Evolutionary conservation across 495 filamentous ascomycete species (phyloP).

Genomic region (Chaetomium cochliodes): DNA sequence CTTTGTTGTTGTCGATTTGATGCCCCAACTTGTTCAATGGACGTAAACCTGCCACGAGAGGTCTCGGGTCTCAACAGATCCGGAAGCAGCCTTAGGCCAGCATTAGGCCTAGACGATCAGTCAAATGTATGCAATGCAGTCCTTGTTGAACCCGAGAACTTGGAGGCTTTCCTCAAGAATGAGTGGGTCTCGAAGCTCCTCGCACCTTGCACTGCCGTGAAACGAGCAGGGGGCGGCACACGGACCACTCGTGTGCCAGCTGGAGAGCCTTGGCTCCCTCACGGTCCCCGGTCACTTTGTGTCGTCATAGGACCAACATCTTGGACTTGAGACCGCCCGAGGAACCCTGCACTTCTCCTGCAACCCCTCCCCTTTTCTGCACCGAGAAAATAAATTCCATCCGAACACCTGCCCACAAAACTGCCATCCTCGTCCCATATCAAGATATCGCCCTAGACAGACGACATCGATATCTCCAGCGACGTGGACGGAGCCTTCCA

Average conservation of each 20-base stretch:
- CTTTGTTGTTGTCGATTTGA: too few species aligned
- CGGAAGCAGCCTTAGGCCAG: too few species aligned
- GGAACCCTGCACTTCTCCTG: constrained; percentile 12
- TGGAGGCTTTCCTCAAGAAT: neutral
- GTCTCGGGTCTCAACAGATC: neutral
- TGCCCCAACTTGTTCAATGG: too few species aligned
- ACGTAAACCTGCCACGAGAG: too few species aligned
- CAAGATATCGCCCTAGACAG: neutral
- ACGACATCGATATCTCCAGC: neutral
- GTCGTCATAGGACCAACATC: constrained; percentile 38
- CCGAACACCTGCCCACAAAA: constrained; percentile 8
- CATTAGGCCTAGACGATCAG: neutral
- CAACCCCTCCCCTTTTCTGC: constrained; percentile 10
- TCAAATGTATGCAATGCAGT: neutral
- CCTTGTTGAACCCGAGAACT: neutral
- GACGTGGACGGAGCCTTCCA: too few species aligned
- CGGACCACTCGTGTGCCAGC: constrained; percentile 3
- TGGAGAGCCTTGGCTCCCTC: neutral
- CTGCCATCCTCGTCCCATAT: constrained; percentile 1
- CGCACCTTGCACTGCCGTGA: neutral
- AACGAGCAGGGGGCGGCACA: constrained; percentile 1
- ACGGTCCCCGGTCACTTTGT: constrained; percentile 13
- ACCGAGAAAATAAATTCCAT: neutral
- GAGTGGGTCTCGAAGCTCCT: neutral
- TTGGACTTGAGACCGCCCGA: constrained; percentile 20